phyloP scores from a whole-genome alignment of 2,329 filamentous ascomycete genomes.

The Laburnicola sp. region DNA sequence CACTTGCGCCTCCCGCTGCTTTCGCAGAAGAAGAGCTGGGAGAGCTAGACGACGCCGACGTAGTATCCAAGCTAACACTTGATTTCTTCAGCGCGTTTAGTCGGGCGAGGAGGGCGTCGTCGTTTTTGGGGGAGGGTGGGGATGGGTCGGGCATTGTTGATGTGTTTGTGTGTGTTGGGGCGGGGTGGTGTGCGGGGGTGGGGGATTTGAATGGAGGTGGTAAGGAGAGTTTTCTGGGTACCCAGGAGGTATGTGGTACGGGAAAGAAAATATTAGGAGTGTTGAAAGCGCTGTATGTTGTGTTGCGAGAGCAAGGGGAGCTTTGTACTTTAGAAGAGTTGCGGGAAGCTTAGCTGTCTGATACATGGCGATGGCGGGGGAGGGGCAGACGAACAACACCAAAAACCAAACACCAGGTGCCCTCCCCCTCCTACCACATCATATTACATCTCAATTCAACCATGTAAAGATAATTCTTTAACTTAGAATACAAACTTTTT shows the following conservation, averaged over 20 bases:
- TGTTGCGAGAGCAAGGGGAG: too few species aligned
- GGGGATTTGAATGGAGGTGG: background rate
- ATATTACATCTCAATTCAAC: too few species aligned
- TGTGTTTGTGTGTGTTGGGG: background rate
- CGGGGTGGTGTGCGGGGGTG: background rate
- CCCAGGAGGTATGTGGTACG: background rate
- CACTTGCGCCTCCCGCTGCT: conserved; percentile 16
- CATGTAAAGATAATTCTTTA: too few species aligned
- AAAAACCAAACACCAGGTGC: too few species aligned
- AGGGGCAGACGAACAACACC: background rate
- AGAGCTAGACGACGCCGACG: conserved; percentile 22
- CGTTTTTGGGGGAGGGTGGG: conserved; percentile 18
- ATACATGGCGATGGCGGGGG: background rate
- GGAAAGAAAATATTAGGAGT: too few species aligned
- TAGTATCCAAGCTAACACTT: conserved; percentile 41
- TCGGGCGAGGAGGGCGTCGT: conserved; percentile 52
- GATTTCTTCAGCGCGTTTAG: conserved; percentile 54
- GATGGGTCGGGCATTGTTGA: conserved; percentile 18
- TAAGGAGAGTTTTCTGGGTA: background rate
- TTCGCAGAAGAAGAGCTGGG: conserved; percentile 7
- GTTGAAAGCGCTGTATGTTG: too few species aligned
- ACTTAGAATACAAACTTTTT: too few species aligned
- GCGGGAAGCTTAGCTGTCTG: background rate
- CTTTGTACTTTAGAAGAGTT: background rate
- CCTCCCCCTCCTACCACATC: too few species aligned